Percentiles rank a stretch among this genome's conserved stretches.
phyloP scores from a whole-genome alignment of 176 grass and related monocot species.

The Oryza australiensis region DNA sequence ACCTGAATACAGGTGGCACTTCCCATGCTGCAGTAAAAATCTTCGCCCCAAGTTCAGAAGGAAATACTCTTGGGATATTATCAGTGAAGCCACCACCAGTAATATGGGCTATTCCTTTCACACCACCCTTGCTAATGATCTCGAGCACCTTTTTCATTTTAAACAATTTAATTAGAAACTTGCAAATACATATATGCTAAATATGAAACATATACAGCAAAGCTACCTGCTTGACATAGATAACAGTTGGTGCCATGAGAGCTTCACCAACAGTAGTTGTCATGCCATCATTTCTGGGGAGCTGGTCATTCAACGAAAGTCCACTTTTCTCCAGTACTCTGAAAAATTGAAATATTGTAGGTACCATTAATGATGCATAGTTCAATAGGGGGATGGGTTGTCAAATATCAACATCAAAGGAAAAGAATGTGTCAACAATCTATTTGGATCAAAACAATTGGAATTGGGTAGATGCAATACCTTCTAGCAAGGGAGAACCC shows the following conservation, averaged over 20 bases:
- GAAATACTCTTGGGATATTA: constrained; percentile 86
- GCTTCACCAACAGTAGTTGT: constrained; percentile 80
- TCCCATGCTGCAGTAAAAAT: constrained; percentile 72
- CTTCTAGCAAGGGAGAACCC: constrained; percentile 96
- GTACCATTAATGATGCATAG: background rate
- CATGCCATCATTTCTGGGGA: constrained; percentile 60
- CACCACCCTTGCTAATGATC: constrained; percentile 73
- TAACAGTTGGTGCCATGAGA: constrained; percentile 91
- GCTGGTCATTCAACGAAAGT: constrained; percentile 65
- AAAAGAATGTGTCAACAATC: background rate
- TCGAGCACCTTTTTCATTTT: constrained; percentile 63
- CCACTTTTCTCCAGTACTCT: constrained; percentile 82
- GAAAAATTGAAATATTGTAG: background rate
- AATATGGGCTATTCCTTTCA: constrained; percentile 93
- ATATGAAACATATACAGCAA: background rate
- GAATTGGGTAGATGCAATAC: constrained; percentile 34
- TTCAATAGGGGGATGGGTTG: background rate
- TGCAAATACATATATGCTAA: background rate
- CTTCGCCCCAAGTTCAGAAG: constrained; percentile 61
- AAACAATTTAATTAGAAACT: constrained; percentile 6
- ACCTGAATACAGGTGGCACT: constrained; percentile 68
- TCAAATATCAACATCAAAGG: background rate
- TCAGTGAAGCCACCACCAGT: constrained; percentile 95
- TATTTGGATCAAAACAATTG: background rate
- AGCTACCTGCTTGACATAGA: constrained; percentile 94